These are phyloP conservation scores for Linum usitatissimum DNA, from an alignment of 345 rosid genomes.

Conservation along the genomic window DNA sequence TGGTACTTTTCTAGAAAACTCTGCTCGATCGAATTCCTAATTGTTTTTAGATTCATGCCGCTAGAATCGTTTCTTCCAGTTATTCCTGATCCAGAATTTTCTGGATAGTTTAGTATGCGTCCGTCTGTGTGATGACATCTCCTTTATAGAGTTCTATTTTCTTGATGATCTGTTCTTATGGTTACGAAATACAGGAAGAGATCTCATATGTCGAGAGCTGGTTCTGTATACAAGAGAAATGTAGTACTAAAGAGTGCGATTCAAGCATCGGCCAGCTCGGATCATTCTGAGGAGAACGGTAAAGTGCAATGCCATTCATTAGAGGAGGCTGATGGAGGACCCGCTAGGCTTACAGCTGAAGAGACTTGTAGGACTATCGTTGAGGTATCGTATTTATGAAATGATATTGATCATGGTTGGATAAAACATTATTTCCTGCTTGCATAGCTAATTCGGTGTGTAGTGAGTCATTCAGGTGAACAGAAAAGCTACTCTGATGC, in stretches of 20 bases:
- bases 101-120: too few species aligned
- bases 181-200: conserved; percentile 27
- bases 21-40: not conserved
- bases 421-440: conserved; percentile 2
- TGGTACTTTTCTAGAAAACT: conserved; percentile 28
- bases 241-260: conserved; percentile 34
- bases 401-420: not conserved
- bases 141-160: not conserved
- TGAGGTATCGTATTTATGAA: conserved; percentile 51
- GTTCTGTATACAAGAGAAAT: conserved; percentile 27
- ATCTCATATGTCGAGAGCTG: conserved; percentile 26
- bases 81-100: too few species aligned
- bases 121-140: too few species aligned
- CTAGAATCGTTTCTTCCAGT: too few species aligned
- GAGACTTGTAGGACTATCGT: conserved; percentile 75
- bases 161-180: not conserved
- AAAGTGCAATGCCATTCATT: conserved; percentile 56
- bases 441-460: conserved; percentile 37
- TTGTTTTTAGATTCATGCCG: not conserved
- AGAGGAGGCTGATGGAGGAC: conserved; percentile 55
- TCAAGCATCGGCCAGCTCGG: conserved; percentile 50
- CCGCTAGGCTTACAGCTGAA: conserved; percentile 48
- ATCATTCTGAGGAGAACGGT: conserved; percentile 45
- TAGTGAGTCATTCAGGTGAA: conserved; percentile 75
- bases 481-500: conserved; percentile 65